These are phyloP conservation scores for Fusarium albidum DNA, from an alignment of 2,329 filamentous ascomycete species.

Conservation along the genomic window DNA sequence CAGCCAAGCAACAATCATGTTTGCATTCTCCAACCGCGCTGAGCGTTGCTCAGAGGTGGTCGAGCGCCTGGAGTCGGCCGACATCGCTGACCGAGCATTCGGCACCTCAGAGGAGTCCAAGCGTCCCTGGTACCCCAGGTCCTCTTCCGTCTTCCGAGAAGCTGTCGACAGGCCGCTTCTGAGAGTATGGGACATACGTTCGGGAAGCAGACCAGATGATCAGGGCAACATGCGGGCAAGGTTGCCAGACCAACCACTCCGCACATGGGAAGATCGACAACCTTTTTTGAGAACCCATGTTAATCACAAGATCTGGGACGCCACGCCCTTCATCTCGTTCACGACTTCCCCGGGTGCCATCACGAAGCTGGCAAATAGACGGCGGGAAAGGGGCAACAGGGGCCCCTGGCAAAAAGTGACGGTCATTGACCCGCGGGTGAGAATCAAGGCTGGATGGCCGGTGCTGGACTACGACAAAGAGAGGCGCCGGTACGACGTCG, in stretches of 20 bases:
- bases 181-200: slow-evolving; percentile 2
- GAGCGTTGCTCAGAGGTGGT: no score
- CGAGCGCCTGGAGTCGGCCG: no score
- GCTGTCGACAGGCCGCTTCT: neutral
- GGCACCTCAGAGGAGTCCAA: neutral
- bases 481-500: neutral
- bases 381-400: neutral
- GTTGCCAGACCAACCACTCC: neutral
- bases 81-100: neutral
- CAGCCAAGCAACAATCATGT: no score
- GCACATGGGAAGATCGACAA: neutral
- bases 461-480: neutral
- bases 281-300: neutral
- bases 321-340: slow-evolving; percentile 10
- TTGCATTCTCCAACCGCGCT: no score
- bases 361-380: neutral
- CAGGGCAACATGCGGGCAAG: slow-evolving; percentile 2
- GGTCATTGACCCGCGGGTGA: neutral
- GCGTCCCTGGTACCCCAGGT: neutral
- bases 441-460: slow-evolving; percentile 1
- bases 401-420: neutral
- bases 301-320: neutral
- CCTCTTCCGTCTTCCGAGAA: neutral
- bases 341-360: neutral
- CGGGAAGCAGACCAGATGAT: slow-evolving; percentile 8